Base-by-base conservation (phyloP, 2,329 filamentous ascomycete species). In the Exophiala sideris region DNA sequence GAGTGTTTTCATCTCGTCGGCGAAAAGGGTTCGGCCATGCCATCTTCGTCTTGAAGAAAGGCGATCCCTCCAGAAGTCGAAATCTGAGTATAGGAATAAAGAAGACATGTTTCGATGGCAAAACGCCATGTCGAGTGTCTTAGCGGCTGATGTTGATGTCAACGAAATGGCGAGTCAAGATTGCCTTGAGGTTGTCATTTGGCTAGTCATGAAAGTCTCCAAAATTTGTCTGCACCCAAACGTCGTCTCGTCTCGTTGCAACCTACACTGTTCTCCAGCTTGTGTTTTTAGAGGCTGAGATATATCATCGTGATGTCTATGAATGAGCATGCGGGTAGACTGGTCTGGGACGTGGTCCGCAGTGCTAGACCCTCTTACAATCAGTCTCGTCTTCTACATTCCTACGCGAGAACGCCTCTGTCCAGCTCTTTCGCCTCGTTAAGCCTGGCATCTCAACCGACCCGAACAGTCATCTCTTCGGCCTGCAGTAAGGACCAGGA, bases 1-100 rank as follows among this genome's bases (percentile, higher is more conserved):
- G 47, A 20, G 65, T 68, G 44, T 64, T 60, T 38, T 61, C 59
- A 40, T 65, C 62, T 34, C 54, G 29, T 38, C 54, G 58, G 14
- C 59, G 45, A 40, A 68, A 68, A n/a, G 61, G 67, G 47, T 68
- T 67, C 24, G 64, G 64, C 61, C 60, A 64, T 16, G 63, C 59
- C 65, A 67, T 68, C 1, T 21, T 54, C 36, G 14, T 9, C 8
- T 20, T 12, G 5, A 29, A 21, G 10, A 10, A n/a, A 21, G 10
- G n/a, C 29, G 8, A 6, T 10, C 0, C 3, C 16, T 3, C 35
- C 47, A 11, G 40, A n/a, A 35, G 42, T 44, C 32, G 44, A 42
- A 34, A 47, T 14, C 50, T 40, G 48, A 40, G 21, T 14, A 9
- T 21, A 44, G n/a, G 18, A 3, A 5, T 21, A 44, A 11, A 32